Evolutionary conservation across 129 eudicot species (phyloP).

Genomic region (Lactuca saligna): DNA sequence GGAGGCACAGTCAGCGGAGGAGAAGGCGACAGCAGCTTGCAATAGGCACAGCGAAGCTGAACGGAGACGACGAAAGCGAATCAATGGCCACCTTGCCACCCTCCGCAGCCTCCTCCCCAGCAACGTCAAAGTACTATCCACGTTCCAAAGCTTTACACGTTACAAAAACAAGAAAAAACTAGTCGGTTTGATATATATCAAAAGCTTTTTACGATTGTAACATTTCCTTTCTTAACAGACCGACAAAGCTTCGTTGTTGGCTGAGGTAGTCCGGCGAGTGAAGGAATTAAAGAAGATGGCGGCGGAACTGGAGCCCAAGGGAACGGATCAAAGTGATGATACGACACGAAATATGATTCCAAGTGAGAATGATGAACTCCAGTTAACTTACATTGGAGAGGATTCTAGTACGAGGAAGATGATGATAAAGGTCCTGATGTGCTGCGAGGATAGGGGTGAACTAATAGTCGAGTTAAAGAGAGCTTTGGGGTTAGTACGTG

Average conservation of each 20-base stretch:
- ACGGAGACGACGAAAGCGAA: slow-evolving; percentile 62
- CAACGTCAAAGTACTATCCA: slow-evolving; percentile 48
- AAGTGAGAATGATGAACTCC: slow-evolving; percentile 64
- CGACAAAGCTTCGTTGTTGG: slow-evolving; percentile 86
- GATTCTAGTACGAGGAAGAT: slow-evolving; percentile 30
- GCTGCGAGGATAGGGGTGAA: slow-evolving; percentile 79
- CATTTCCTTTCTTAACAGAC: slow-evolving; percentile 40
- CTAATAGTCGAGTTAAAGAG: slow-evolving; percentile 53
- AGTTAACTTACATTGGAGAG: slow-evolving; percentile 32
- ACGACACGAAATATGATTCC: slow-evolving; percentile 42
- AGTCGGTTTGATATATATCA: background rate
- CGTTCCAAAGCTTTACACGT: background rate
- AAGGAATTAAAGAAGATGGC: slow-evolving; percentile 66
- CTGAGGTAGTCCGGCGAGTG: slow-evolving; percentile 77
- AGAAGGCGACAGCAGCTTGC: slow-evolving; percentile 60
- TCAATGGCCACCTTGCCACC: slow-evolving; percentile 76
- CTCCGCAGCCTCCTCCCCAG: slow-evolving; percentile 79
- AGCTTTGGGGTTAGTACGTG: slow-evolving; percentile 51
- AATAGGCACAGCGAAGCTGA: slow-evolving; percentile 79
- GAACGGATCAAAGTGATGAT: slow-evolving; percentile 7
- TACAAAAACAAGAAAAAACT: background rate
- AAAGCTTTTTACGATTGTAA: slow-evolving; percentile 2
- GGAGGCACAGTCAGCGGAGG: slow-evolving; percentile 28
- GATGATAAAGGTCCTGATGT: slow-evolving; percentile 49
- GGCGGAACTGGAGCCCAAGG: slow-evolving; percentile 30